Percentiles rank a stretch among this genome's conserved stretches.
phyloP scores from a whole-genome alignment of 768 basidiomycete species.

The Crepidotus variabilis region DNA sequence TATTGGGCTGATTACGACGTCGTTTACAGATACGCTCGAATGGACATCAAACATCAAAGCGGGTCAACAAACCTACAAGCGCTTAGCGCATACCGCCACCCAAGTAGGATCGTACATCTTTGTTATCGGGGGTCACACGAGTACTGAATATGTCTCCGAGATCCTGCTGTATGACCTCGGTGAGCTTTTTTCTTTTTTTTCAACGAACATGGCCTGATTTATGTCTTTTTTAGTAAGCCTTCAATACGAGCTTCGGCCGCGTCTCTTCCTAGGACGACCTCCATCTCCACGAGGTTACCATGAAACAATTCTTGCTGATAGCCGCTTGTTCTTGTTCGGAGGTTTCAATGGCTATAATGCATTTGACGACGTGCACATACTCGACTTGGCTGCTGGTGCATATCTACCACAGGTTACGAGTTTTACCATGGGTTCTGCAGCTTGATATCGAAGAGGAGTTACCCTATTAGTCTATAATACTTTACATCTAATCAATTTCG shows the following conservation, averaged over 20 bases:
- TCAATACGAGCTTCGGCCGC: conserved; percentile 75
- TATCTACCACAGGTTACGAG: conserved; percentile 90
- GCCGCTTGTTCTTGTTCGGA: conserved; percentile 81
- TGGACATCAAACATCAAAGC: conserved; percentile 43
- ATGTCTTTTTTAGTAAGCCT: conserved; percentile 58
- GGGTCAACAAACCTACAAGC: conserved; percentile 39
- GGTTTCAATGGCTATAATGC: conserved; percentile 83
- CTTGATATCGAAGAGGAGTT: not conserved
- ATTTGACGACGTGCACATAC: conserved; percentile 80
- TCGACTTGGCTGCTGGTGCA: conserved; percentile 84
- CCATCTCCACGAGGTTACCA: conserved; percentile 85
- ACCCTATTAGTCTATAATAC: too few species aligned
- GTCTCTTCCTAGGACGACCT: conserved; percentile 60
- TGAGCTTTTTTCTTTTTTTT: conserved; percentile 23
- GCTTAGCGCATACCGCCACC: conserved; percentile 82
- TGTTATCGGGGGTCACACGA: conserved; percentile 86
- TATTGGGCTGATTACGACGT: not conserved
- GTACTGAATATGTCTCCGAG: conserved; percentile 66
- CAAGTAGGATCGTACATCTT: conserved; percentile 92
- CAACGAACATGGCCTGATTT: not conserved
- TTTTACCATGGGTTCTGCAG: conserved; percentile 49
- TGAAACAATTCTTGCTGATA: conserved; percentile 75
- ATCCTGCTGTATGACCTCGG: conserved; percentile 86
- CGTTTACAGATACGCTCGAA: conserved; percentile 33
- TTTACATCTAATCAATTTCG: too few species aligned